Evolutionary conservation across 805 yeast species (phyloP).

Genomic region (Starmerella vaccinii): DNA sequence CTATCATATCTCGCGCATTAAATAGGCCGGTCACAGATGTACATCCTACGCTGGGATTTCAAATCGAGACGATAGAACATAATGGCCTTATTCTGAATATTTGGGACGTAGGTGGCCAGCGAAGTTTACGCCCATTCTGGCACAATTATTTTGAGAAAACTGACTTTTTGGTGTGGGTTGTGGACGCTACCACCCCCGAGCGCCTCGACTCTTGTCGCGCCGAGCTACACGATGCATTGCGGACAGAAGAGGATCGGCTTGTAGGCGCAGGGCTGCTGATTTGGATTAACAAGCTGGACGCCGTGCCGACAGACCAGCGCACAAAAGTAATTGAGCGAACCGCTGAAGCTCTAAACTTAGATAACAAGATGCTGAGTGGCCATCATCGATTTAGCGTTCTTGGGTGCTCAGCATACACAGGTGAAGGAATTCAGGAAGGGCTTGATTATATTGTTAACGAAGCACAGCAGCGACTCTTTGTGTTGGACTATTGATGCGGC

Average conservation of each 20-base stretch:
- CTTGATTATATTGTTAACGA: constrained; percentile 39
- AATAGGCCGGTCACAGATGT: constrained; percentile 43
- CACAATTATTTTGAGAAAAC: constrained; percentile 79
- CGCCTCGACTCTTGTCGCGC: constrained; percentile 53
- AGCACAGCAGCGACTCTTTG: constrained; percentile 33
- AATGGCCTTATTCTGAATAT: constrained; percentile 30
- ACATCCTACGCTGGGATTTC: constrained; percentile 86
- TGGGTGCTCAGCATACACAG: constrained; percentile 43
- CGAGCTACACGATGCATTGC: constrained; percentile 54
- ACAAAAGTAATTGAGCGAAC: constrained; percentile 7
- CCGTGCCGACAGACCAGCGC: constrained; percentile 17
- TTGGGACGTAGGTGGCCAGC: constrained; percentile 88
- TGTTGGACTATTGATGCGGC: constrained; percentile 24
- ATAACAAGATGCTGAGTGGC: constrained; percentile 30
- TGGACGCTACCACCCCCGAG: constrained; percentile 54
- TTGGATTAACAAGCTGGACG: constrained; percentile 65
- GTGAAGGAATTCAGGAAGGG: constrained; percentile 34
- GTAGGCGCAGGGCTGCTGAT: constrained; percentile 58
- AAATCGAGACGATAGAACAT: constrained; percentile 48
- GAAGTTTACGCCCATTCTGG: constrained; percentile 79
- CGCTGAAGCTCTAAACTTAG: constrained; percentile 23
- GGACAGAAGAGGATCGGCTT: constrained; percentile 49
- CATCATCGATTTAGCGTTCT: constrained; percentile 36
- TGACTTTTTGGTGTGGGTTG: constrained; percentile 75
- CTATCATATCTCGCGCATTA: constrained; percentile 55